These are phyloP conservation scores for Echinochloa phyllopogon DNA, from an alignment of 176 grass and related monocot genomes.

Conservation along the genomic window DNA sequence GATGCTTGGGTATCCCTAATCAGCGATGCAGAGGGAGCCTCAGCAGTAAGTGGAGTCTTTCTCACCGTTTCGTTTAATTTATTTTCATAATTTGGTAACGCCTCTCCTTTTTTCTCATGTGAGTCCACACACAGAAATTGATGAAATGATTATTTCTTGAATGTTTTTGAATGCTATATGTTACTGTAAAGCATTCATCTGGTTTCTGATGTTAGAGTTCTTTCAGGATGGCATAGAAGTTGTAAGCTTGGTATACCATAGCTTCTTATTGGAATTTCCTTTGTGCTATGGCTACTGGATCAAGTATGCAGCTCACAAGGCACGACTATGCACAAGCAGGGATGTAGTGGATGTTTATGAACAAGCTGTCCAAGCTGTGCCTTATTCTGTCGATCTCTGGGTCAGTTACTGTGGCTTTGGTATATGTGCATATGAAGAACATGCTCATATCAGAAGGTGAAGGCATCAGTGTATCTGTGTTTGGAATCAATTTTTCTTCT, in stretches of 20 bases:
- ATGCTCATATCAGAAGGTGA: slow-evolving; percentile 85
- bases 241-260: slow-evolving; percentile 67
- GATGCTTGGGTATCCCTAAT: slow-evolving; percentile 73
- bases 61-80: slow-evolving; percentile 20
- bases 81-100: slow-evolving; percentile 30
- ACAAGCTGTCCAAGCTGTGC: slow-evolving; percentile 64
- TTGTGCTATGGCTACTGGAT: slow-evolving; percentile 87
- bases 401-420: slow-evolving; percentile 83
- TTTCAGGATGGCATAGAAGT: slow-evolving; percentile 71
- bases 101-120: slow-evolving; percentile 6
- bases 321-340: slow-evolving; percentile 54
- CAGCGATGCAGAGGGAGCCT: slow-evolving; percentile 59
- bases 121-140: neutral
- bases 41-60: slow-evolving; percentile 54
- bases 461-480: slow-evolving; percentile 21
- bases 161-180: neutral
- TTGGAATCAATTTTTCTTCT: neutral
- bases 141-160: slow-evolving; percentile 30
- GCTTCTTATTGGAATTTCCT: slow-evolving; percentile 80
- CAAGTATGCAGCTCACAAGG: slow-evolving; percentile 75
- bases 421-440: slow-evolving; percentile 68
- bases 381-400: slow-evolving; percentile 80
- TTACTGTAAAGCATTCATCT: slow-evolving; percentile 32
- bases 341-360: slow-evolving; percentile 72
- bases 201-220: slow-evolving; percentile 45